phyloP scores from a whole-genome alignment of 148 eudicot species.

The Tetragonia tetragonoides region DNA sequence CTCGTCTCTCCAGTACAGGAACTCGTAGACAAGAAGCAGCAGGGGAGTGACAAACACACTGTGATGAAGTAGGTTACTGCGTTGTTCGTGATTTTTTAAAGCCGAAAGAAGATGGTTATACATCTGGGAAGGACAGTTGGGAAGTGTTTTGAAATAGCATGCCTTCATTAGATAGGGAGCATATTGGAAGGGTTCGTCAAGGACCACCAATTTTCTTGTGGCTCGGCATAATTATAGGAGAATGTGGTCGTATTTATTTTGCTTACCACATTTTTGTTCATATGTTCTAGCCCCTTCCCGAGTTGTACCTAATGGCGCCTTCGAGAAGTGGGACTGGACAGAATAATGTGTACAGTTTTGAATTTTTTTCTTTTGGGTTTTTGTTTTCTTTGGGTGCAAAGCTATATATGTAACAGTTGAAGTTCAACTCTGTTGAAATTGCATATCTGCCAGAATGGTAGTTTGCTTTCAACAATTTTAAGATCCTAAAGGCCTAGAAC shows the following conservation, averaged over 20 bases:
- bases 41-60: slow-evolving; percentile 32
- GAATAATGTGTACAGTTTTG: slow-evolving; percentile 40
- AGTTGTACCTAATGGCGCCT: slow-evolving; percentile 16
- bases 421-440: not conserved
- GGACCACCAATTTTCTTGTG: slow-evolving; percentile 26
- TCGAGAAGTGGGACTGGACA: slow-evolving; percentile 11
- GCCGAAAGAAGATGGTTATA: not conserved
- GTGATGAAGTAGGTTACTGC: slow-evolving; percentile 26
- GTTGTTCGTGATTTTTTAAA: not conserved
- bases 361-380: not conserved
- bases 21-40: slow-evolving; percentile 29
- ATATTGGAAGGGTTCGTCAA: not conserved
- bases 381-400: slow-evolving; percentile 13
- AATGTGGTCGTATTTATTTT: slow-evolving; percentile 30
- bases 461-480: not conserved
- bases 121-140: not conserved
- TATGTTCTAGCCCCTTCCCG: slow-evolving; percentile 14
- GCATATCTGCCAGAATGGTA: not conserved
- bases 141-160: not conserved
- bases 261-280: slow-evolving; percentile 28
- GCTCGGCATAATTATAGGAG: slow-evolving; percentile 9
- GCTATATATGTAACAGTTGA: slow-evolving; percentile 10
- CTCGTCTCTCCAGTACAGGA: slow-evolving; percentile 27
- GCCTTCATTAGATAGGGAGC: not conserved
- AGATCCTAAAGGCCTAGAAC: too few relatives aligned